Conservation (phyloP, 345 rosid species). For the Nasturtium officinale region DNA sequence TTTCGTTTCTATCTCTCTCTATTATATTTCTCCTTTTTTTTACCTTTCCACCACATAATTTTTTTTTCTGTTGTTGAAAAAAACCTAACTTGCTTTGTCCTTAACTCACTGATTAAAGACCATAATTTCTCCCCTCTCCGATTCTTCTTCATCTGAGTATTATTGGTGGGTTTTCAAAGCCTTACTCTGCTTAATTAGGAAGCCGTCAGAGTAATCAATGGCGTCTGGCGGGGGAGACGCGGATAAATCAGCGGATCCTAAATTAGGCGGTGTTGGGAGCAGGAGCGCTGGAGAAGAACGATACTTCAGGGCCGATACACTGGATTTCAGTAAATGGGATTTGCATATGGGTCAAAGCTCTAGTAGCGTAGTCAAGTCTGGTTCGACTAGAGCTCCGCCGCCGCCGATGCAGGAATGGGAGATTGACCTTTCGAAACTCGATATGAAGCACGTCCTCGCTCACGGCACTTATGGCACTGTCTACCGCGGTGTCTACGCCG, state of each 20-base stretch:
- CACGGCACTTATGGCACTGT: conserved; percentile 79
- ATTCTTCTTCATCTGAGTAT: conserved; percentile 4
- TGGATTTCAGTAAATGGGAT: conserved; percentile 87
- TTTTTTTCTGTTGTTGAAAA: no score
- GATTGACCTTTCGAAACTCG: conserved; percentile 68
- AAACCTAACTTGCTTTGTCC: not conserved
- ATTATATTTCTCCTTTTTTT: not conserved
- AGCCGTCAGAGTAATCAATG: conserved; percentile 26
- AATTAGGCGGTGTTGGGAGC: conserved; percentile 48
- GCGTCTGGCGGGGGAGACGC: conserved; percentile 29
- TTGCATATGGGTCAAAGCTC: conserved; percentile 74
- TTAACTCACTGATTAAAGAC: not conserved
- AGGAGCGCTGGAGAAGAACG: conserved; percentile 57
- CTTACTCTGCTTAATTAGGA: not conserved
- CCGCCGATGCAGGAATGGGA: conserved; percentile 79
- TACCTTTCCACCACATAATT: conserved; percentile 33
- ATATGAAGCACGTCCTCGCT: conserved; percentile 64
- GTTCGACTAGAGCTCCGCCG: conserved; percentile 40
- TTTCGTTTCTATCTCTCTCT: not conserved
- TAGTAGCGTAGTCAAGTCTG: conserved; percentile 61
- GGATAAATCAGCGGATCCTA: not conserved
- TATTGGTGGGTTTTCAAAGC: not conserved
- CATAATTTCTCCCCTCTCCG: not conserved
- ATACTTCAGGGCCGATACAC: conserved; percentile 67
- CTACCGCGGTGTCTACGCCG: conserved; percentile 72